Conservation (phyloP, 1,284 basidiomycete genomes). For the Salmacisia buchloeana region DNA sequence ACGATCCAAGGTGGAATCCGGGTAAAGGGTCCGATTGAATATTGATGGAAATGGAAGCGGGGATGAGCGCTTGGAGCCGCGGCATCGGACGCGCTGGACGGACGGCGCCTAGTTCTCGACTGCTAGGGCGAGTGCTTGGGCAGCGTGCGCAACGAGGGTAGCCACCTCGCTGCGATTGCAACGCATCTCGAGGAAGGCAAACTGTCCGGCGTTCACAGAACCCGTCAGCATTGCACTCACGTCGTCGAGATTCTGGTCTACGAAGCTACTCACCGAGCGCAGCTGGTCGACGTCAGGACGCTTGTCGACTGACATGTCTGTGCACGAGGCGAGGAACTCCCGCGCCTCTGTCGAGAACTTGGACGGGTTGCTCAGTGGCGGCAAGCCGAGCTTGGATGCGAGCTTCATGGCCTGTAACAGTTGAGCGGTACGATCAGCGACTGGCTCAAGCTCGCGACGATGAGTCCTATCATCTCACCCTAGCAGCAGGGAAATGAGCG, state of each 20-base stretch:
- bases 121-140: too few relatives aligned
- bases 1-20: too few relatives aligned
- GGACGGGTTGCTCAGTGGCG: conserved; percentile 20
- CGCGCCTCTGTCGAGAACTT: conserved; percentile 29
- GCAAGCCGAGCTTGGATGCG: conserved; percentile 35
- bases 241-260: neutral
- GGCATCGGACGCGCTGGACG: too few relatives aligned
- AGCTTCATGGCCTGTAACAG: conserved; percentile 28
- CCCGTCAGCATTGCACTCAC: too few relatives aligned
- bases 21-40: too few relatives aligned
- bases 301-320: conserved; percentile 35
- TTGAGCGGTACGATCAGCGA: neutral
- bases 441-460: neutral
- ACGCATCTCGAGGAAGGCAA: too few relatives aligned
- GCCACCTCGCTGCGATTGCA: too few relatives aligned
- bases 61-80: too few relatives aligned
- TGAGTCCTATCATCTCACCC: conserved; percentile 3
- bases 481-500: conserved; percentile 35
- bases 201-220: too few relatives aligned
- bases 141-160: too few relatives aligned
- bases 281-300: conserved; percentile 35
- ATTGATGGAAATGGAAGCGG: too few relatives aligned
- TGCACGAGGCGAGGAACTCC: conserved; percentile 37
- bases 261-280: conserved; percentile 17
- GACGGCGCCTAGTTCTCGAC: too few relatives aligned